Conservation (phyloP, 495 filamentous ascomycete genomes). For the Tuber aestivum region DNA sequence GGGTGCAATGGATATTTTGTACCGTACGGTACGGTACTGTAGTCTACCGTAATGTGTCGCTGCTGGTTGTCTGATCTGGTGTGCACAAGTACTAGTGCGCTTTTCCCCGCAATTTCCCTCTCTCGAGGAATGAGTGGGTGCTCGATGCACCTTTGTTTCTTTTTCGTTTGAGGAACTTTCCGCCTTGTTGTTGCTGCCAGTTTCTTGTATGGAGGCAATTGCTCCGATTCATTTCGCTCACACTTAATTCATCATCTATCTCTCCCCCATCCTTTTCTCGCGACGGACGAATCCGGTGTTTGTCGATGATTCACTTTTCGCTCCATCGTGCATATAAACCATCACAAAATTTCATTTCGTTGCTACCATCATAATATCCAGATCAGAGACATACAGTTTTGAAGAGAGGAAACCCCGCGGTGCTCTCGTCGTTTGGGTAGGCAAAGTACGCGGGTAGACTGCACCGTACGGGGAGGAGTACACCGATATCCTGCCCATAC, state of each 20-base stretch:
- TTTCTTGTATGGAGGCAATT: background rate
- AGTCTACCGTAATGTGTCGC: no score
- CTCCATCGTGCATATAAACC: background rate
- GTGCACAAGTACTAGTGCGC: no score
- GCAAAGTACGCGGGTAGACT: background rate
- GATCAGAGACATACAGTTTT: background rate
- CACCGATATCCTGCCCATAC: background rate
- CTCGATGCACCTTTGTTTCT: background rate
- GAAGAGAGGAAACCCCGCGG: background rate
- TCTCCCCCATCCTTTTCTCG: background rate
- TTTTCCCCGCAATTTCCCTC: constrained; percentile 1
- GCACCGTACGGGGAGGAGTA: background rate
- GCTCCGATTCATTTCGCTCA: background rate
- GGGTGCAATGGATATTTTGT: background rate
- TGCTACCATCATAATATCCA: background rate
- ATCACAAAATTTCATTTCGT: constrained; percentile 2
- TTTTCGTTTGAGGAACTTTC: background rate
- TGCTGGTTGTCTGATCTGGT: background rate
- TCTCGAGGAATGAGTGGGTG: background rate
- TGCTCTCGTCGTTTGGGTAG: background rate
- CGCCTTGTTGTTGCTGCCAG: background rate
- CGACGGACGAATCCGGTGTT: background rate
- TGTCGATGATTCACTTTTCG: background rate
- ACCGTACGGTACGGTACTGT: no score
- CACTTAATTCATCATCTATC: background rate